These are phyloP conservation scores for Fusarium sp. DNA, from an alignment of 2,329 filamentous ascomycete species.

Conservation along the genomic window DNA sequence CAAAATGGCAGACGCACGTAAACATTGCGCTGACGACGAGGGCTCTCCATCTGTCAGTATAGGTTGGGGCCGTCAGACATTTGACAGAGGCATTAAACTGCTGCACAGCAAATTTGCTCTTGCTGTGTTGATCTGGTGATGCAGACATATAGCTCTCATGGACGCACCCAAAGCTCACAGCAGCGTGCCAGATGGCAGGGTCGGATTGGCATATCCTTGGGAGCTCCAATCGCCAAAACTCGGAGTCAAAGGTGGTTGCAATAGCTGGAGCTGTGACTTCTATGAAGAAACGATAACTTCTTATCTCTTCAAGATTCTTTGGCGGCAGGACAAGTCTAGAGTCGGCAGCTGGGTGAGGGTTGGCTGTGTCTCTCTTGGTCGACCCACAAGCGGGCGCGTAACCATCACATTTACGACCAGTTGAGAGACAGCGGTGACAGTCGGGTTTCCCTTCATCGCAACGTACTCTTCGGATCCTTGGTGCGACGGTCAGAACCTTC, in stretches of 20 bases:
- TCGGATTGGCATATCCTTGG: constrained; percentile 8
- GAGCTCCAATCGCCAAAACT: constrained; percentile 10
- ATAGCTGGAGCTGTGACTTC: constrained; percentile 7
- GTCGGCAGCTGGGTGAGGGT: not conserved
- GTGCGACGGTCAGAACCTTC: not conserved
- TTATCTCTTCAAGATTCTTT: constrained; percentile 4
- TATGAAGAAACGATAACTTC: constrained; percentile 7
- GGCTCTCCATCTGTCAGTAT: not conserved
- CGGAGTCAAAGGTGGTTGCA: constrained; percentile 1
- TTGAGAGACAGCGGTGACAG: not conserved
- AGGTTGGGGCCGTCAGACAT: not conserved
- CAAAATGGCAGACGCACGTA: not conserved
- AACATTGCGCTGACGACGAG: not conserved
- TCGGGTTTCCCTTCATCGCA: not conserved
- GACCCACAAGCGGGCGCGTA: not conserved
- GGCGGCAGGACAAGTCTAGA: not conserved
- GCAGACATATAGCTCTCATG: not conserved
- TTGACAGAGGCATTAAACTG: not conserved
- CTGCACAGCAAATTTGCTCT: not conserved
- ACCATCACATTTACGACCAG: not conserved
- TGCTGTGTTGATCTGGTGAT: not conserved
- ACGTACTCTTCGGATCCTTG: not conserved
- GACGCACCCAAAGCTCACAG: not conserved
- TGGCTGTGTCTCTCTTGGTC: not conserved
- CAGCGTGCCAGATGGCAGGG: constrained; percentile 12